phyloP scores from a whole-genome alignment of 75 land plant genomes.

The Pinus taeda region DNA sequence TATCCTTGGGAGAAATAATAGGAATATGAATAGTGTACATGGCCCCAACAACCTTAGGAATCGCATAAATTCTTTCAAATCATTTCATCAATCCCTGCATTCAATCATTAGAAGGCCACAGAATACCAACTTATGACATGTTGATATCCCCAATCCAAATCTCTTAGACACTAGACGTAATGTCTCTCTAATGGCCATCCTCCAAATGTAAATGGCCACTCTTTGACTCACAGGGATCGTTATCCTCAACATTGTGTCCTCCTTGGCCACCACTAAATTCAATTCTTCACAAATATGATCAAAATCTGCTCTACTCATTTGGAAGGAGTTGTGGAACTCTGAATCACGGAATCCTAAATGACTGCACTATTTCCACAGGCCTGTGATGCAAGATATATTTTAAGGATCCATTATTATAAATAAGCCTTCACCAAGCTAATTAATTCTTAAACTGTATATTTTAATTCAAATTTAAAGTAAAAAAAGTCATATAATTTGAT shows the following conservation, averaged over 20 bases:
- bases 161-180: slow-evolving; percentile 81
- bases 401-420: too few relatives aligned
- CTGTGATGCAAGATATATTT: slow-evolving; percentile 22
- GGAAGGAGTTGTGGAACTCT: slow-evolving; percentile 73
- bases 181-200: slow-evolving; percentile 94
- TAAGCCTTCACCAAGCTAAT: too few relatives aligned
- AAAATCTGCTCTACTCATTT: slow-evolving; percentile 78
- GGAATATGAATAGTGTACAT: too few relatives aligned
- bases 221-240: slow-evolving; percentile 84
- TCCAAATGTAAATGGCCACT: slow-evolving; percentile 94
- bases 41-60: too few relatives aligned
- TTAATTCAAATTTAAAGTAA: too few relatives aligned
- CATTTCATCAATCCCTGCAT: slow-evolving; percentile 24
- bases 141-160: slow-evolving; percentile 94
- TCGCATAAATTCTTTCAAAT: too few relatives aligned
- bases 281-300: slow-evolving; percentile 84
- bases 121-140: slow-evolving; percentile 94
- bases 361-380: slow-evolving; percentile 81
- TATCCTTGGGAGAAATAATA: slow-evolving; percentile 87
- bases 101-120: slow-evolving; percentile 70
- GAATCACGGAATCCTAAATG: slow-evolving; percentile 73
- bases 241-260: neutral
- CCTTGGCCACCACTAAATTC: slow-evolving; percentile 1
- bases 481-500: too few relatives aligned
- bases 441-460: too few relatives aligned